phyloP scores from a whole-genome alignment of 2,329 filamentous ascomycete genomes.

The Botrytis byssoidea region DNA sequence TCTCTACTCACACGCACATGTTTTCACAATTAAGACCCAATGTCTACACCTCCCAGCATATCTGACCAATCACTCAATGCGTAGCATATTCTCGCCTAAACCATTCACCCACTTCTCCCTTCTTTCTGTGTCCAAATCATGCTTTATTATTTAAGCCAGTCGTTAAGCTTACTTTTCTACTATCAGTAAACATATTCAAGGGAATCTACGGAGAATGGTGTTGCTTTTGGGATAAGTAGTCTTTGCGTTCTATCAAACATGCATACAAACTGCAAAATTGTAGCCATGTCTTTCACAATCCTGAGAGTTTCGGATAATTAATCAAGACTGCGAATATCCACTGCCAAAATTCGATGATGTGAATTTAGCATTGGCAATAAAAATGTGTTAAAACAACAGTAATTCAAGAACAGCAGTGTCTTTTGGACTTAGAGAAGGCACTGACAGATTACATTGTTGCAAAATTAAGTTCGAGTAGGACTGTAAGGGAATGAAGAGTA shows the following conservation, averaged over 20 bases:
- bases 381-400: neutral
- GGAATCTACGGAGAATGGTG: too few relatives aligned
- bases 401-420: too few relatives aligned
- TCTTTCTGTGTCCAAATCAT: accelerated
- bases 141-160: neutral
- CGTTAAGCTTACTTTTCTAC: neutral
- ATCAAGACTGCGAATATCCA: neutral
- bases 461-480: accelerated
- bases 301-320: neutral
- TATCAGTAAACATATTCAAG: too few relatives aligned
- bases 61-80: neutral
- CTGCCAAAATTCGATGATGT: neutral
- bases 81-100: neutral
- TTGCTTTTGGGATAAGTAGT: too few relatives aligned
- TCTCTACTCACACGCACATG: neutral
- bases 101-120: neutral
- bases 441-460: accelerated
- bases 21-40: neutral
- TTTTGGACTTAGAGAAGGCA: neutral
- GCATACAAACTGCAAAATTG: too few relatives aligned
- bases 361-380: neutral
- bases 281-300: neutral
- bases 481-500: neutral
- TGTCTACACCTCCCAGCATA: neutral
- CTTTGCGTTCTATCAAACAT: neutral